Conservation (phyloP, 371 early-diverging fungal species). For the Mucor indicus region DNA sequence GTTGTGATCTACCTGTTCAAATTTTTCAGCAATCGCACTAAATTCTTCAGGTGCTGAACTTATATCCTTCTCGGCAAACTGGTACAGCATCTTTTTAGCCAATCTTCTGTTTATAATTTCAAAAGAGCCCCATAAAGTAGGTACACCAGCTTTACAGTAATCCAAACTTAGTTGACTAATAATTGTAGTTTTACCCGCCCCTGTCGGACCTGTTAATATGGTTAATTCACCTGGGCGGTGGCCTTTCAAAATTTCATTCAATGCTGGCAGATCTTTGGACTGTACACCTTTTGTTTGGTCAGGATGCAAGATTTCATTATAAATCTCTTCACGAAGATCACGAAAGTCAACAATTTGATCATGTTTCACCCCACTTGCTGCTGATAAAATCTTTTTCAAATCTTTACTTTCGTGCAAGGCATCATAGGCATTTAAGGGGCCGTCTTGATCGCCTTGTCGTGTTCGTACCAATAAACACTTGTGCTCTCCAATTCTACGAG, state of each 20-base stretch:
- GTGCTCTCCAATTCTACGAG: slow-evolving; percentile 63
- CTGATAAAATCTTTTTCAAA: slow-evolving; percentile 32
- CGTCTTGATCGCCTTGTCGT: slow-evolving; percentile 27
- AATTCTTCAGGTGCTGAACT: slow-evolving; percentile 45
- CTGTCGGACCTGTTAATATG: slow-evolving; percentile 74
- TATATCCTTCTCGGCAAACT: slow-evolving; percentile 62
- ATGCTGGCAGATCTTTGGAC: slow-evolving; percentile 54
- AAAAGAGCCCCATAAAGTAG: slow-evolving; percentile 82
- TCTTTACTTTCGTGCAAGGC: slow-evolving; percentile 30
- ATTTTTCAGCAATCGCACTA: slow-evolving; percentile 56
- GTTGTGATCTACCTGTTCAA: slow-evolving; percentile 50
- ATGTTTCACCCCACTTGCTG: slow-evolving; percentile 53
- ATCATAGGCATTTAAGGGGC: slow-evolving; percentile 44
- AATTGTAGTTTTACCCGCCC: slow-evolving; percentile 78
- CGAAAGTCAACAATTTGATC: slow-evolving; percentile 65
- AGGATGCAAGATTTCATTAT: slow-evolving; percentile 67
- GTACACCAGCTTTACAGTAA: slow-evolving; percentile 69
- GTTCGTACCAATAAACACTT: slow-evolving; percentile 51
- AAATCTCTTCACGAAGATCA: slow-evolving; percentile 60
- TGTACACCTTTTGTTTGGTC: slow-evolving; percentile 65
- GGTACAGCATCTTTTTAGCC: slow-evolving; percentile 71
- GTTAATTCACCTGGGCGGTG: slow-evolving; percentile 76
- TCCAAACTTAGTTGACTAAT: slow-evolving; percentile 73
- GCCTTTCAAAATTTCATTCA: slow-evolving; percentile 68
- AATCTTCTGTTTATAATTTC: slow-evolving; percentile 73